These are phyloP conservation scores for Epichloe festucae DNA, from an alignment of 2,329 filamentous ascomycete genomes.

Conservation along the genomic window DNA sequence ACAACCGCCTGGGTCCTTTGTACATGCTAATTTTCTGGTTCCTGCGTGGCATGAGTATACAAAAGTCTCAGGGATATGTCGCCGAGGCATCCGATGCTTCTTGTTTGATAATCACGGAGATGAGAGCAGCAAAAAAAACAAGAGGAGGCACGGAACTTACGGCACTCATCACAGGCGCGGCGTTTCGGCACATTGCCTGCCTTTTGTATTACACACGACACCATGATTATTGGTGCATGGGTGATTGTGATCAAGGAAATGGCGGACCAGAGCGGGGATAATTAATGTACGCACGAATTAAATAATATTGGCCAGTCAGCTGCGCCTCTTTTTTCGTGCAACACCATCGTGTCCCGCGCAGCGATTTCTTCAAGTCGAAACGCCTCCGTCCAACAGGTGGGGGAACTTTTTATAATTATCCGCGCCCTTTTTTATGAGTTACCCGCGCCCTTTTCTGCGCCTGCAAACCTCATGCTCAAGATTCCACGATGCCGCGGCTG, in stretches of 20 bases:
- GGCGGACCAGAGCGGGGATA: not conserved
- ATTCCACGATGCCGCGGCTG: constrained; percentile 7
- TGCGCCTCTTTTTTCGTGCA: too few relatives aligned
- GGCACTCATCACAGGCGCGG: constrained; percentile 54
- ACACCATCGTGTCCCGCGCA: too few relatives aligned
- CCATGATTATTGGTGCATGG: not conserved
- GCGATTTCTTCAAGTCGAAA: too few relatives aligned
- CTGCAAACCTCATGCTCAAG: too few relatives aligned
- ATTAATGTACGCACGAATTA: too few relatives aligned
- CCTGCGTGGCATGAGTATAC: constrained; percentile 26
- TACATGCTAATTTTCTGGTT: constrained; percentile 50
- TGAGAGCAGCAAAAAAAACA: not conserved
- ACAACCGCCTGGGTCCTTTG: constrained; percentile 48
- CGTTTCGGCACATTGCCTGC: constrained; percentile 31
- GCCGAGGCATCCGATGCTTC: not conserved
- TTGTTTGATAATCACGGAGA: too few relatives aligned
- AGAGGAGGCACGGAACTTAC: constrained; percentile 27
- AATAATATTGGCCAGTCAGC: too few relatives aligned
- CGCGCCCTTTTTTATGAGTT: too few relatives aligned
- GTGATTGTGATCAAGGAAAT: not conserved
- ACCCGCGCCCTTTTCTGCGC: too few relatives aligned
- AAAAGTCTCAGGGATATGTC: constrained; percentile 6
- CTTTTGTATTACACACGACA: not conserved
- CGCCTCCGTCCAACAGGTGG: too few relatives aligned
- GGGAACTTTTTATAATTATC: fast-evolving